Conservation (phyloP, 495 filamentous ascomycete genomes). For the Podospora appendiculata region DNA sequence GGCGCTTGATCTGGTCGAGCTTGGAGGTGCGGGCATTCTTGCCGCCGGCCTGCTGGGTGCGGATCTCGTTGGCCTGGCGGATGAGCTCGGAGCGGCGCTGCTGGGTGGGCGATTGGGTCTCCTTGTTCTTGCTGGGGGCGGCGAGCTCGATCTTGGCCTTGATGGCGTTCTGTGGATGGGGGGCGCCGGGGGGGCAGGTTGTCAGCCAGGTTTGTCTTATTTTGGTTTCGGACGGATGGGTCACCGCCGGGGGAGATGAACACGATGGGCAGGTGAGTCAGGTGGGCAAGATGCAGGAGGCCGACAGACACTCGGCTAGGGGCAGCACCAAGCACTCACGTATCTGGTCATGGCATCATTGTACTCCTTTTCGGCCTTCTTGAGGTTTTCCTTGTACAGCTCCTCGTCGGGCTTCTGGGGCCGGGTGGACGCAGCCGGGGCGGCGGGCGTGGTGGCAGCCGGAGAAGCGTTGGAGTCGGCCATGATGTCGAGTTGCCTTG, state of each 20-base stretch:
- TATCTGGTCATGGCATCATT: conserved; percentile 61
- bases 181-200: not conserved
- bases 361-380: conserved; percentile 77
- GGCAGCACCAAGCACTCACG: conserved; percentile 46
- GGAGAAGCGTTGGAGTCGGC: conserved; percentile 31
- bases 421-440: conserved; percentile 46
- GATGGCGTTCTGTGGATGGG: conserved; percentile 69
- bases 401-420: conserved; percentile 67
- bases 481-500: conserved; percentile 20
- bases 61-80: conserved; percentile 61
- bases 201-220: too few species aligned
- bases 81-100: conserved; percentile 80
- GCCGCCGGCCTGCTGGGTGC: conserved; percentile 71
- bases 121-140: conserved; percentile 58
- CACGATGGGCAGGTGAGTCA: not conserved
- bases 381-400: conserved; percentile 61
- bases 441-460: conserved; percentile 33
- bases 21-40: conserved; percentile 69
- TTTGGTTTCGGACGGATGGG: too few species aligned
- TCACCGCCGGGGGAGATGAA: not conserved
- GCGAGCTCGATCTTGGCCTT: conserved; percentile 78
- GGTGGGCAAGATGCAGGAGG: not conserved
- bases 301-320: not conserved
- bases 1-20: conserved; percentile 76
- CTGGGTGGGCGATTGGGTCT: conserved; percentile 60